phyloP scores from a whole-genome alignment of 2,329 filamentous ascomycete species.

The Graphilbum fragrans region DNA sequence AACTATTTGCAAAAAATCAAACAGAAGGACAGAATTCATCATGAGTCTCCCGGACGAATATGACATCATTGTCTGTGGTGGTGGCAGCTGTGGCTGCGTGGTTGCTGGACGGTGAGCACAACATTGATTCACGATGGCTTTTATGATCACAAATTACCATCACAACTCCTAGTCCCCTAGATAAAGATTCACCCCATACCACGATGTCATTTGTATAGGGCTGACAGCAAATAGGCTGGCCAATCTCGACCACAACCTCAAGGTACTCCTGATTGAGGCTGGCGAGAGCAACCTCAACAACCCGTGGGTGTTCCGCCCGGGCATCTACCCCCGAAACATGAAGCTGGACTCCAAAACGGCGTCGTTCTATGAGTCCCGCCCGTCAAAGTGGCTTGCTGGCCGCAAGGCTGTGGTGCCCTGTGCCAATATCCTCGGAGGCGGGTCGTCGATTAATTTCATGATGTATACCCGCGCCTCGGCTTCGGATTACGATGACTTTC shows the following conservation, averaged over 20 bases:
- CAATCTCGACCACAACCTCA: conserved; percentile 64
- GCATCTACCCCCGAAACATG: conserved; percentile 70
- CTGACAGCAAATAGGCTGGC: conserved; percentile 37
- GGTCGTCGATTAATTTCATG: conserved; percentile 70
- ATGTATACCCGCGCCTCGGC: conserved; percentile 64
- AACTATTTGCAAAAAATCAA: too few relatives aligned
- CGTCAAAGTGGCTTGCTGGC: conserved; percentile 60
- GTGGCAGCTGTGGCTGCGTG: conserved; percentile 55
- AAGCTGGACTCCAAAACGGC: conserved; percentile 70
- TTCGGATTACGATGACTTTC: conserved; percentile 68
- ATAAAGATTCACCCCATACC: conserved; percentile 13
- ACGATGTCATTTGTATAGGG: conserved; percentile 17
- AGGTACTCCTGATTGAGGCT: conserved; percentile 57
- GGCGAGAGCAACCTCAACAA: conserved; percentile 68
- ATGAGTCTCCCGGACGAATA: conserved; percentile 55
- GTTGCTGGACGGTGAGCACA: conserved; percentile 38
- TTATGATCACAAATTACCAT: too few relatives aligned
- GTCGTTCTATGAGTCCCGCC: conserved; percentile 68
- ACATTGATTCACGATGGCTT: conserved; percentile 12
- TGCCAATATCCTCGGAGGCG: conserved; percentile 60
- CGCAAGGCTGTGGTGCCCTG: conserved; percentile 63
- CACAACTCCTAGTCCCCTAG: too few relatives aligned
- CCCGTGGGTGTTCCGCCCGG: conserved; percentile 64
- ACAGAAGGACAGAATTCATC: too few relatives aligned
- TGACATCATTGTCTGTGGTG: conserved; percentile 69